These are phyloP conservation scores for Gynochthodes officinalis DNA, from an alignment of 257 asterid species.

Conservation along the genomic window DNA sequence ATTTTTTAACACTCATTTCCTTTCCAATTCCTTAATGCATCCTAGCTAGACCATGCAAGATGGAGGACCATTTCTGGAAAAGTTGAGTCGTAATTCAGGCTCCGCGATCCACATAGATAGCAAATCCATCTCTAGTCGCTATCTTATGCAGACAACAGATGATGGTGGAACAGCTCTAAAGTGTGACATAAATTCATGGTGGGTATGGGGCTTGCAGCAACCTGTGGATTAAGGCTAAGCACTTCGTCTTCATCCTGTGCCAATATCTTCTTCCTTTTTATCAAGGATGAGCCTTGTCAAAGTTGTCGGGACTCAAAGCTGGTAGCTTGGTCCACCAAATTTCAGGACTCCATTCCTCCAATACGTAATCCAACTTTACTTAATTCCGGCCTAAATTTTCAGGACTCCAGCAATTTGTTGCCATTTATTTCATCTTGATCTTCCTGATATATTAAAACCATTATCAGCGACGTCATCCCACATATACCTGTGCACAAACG, in stretches of 20 bases:
- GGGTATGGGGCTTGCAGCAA: not conserved
- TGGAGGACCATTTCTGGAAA: slow-evolving; percentile 1
- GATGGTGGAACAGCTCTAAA: slow-evolving; percentile 25
- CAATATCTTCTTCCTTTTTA: slow-evolving; percentile 16
- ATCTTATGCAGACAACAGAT: slow-evolving; percentile 25
- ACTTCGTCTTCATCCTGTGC: slow-evolving; percentile 24
- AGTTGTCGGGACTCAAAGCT: slow-evolving; percentile 22
- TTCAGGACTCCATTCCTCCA: slow-evolving; percentile 20
- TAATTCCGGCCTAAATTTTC: no score
- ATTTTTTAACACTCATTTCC: not conserved
- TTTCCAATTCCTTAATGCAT: not conserved
- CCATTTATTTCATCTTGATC: no score
- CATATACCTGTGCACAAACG: no score
- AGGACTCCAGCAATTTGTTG: no score
- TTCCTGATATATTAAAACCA: no score
- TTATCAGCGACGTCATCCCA: no score
- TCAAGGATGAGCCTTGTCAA: slow-evolving; percentile 21
- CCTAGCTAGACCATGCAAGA: not conserved
- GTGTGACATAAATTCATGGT: slow-evolving; percentile 6
- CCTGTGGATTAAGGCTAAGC: slow-evolving; percentile 1
- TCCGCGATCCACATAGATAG: not conserved
- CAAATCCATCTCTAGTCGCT: slow-evolving; percentile 15
- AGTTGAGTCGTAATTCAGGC: not conserved
- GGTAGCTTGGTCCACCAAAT: slow-evolving; percentile 29
- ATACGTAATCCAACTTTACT: not conserved